Conservation (phyloP, 2,329 filamentous ascomycete genomes). For the Alternaria arbusti region DNA sequence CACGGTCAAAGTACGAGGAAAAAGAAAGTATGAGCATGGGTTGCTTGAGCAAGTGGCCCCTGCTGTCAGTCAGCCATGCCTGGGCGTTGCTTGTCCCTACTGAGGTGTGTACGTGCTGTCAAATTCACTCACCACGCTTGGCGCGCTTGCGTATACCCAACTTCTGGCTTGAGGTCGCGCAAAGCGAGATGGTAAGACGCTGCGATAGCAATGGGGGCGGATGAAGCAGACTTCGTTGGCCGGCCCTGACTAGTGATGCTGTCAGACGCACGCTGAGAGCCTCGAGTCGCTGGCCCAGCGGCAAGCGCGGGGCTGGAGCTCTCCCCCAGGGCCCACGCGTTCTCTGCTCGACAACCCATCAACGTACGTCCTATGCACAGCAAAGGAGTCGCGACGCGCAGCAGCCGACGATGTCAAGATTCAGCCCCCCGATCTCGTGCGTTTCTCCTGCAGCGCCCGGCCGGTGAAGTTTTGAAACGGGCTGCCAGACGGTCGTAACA, state of each 20-base stretch:
- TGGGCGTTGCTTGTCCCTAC: neutral
- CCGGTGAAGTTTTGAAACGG: neutral
- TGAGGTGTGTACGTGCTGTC: neutral
- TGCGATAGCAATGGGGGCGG: neutral
- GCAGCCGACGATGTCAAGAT: neutral
- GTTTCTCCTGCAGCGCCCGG: neutral
- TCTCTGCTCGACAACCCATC: neutral
- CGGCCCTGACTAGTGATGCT: neutral
- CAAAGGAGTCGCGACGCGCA: neutral
- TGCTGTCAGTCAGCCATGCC: neutral
- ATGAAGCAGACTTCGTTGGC: neutral
- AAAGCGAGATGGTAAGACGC: neutral
- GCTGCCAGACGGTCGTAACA: neutral
- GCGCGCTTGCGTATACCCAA: neutral
- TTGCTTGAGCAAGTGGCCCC: neutral
- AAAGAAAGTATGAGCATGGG: neutral
- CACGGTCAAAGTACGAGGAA: neutral
- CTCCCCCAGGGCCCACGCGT: conserved; percentile 1
- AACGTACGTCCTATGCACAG: neutral
- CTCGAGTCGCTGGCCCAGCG: neutral
- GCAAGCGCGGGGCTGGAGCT: neutral
- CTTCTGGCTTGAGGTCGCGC: neutral
- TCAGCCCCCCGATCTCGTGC: neutral
- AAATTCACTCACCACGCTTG: neutral
- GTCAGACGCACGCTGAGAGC: neutral